A percentile compares a stretch with the other conserved stretches of the same genome.
Evolutionary conservation across 441 rosid genomes (phyloP).

Genomic region (Populus hybrid): DNA sequence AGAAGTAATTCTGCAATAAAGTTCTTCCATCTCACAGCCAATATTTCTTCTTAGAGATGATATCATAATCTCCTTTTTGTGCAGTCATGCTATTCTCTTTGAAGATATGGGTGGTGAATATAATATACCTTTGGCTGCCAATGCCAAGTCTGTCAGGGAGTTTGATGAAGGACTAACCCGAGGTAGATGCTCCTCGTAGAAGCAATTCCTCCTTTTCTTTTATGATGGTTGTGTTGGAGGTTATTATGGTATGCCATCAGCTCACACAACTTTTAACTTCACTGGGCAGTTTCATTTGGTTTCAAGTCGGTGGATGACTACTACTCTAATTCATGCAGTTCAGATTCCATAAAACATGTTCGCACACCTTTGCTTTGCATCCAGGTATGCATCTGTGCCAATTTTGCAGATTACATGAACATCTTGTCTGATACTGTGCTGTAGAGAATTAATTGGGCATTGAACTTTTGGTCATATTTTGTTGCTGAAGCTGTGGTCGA

Average conservation of each 20-base stretch:
- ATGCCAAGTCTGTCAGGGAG: constrained; percentile 69
- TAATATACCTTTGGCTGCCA: constrained; percentile 59
- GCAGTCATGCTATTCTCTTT: constrained; percentile 78
- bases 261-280: constrained; percentile 12
- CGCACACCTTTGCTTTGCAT: constrained; percentile 72
- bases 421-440: background rate
- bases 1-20: too few relatives aligned
- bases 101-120: constrained; percentile 81
- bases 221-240: background rate
- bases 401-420: background rate
- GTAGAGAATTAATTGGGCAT: background rate
- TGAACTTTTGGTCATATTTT: background rate
- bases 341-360: constrained; percentile 55
- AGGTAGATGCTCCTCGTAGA: constrained; percentile 34
- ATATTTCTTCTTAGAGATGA: constrained; percentile 13
- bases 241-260: constrained; percentile 6
- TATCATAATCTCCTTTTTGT: constrained; percentile 23
- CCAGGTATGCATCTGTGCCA: constrained; percentile 47
- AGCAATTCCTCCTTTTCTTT: background rate
- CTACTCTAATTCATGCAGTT: constrained; percentile 73
- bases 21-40: constrained; percentile 6
- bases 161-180: constrained; percentile 79
- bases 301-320: constrained; percentile 87
- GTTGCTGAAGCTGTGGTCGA: background rate
- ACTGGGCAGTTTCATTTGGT: constrained; percentile 75